phyloP scores from a whole-genome alignment of 441 rosid genomes.

The Pelargonium myrrhifolium region DNA sequence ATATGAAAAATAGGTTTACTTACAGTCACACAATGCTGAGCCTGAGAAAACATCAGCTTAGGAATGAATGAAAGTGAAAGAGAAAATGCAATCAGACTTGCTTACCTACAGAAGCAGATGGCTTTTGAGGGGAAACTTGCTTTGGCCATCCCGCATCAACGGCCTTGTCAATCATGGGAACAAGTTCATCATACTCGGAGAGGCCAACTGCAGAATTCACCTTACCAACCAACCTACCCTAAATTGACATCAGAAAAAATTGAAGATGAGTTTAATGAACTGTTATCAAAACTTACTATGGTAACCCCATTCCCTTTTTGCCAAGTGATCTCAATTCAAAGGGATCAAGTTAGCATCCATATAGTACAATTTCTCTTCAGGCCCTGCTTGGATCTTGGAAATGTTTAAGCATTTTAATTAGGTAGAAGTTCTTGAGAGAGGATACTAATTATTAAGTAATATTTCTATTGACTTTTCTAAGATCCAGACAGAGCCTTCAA shows the following conservation, averaged over 20 bases:
- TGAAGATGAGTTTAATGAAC: constrained; percentile 3
- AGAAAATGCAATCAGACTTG: constrained; percentile 5
- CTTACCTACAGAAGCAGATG: constrained; percentile 58
- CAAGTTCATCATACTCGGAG: constrained; percentile 87
- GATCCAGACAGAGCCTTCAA: neutral
- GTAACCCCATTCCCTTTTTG: neutral
- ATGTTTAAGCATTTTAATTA: neutral
- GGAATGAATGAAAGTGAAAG: neutral
- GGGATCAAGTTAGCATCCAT: neutral
- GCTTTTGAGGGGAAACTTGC: constrained; percentile 43
- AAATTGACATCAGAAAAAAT: constrained; percentile 9
- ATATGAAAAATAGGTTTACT: neutral
- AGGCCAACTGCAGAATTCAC: constrained; percentile 53
- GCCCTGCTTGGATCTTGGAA: neutral
- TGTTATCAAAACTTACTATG: neutral
- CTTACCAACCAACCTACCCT: constrained; percentile 73
- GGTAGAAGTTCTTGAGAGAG: neutral
- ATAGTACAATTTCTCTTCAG: neutral
- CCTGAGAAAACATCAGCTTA: neutral
- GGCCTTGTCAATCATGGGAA: constrained; percentile 98
- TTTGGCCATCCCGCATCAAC: constrained; percentile 84
- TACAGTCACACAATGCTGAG: neutral
- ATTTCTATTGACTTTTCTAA: neutral
- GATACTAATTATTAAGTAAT: neutral
- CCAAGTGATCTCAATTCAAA: constrained; percentile 1